Base-by-base conservation (phyloP, 768 basidiomycete genomes). In the Kwoniella sp. region DNA sequence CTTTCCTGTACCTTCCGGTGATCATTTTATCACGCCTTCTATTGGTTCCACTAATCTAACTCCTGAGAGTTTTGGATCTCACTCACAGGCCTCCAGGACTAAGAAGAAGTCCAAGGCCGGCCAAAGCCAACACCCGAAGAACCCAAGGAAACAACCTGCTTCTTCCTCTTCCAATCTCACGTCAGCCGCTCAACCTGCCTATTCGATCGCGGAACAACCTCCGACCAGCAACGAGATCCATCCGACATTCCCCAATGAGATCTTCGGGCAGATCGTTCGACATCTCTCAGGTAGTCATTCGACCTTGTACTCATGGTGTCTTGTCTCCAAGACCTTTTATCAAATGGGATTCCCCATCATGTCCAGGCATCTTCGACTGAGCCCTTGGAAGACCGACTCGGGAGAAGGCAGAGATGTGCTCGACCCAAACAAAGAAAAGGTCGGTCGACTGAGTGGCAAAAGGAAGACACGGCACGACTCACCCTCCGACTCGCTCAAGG, bases 241-340 rank as follows among this genome's bases (percentile, higher is more conserved):
- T 7, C 37, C 55, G 10, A 21, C 55, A 55, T 21, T 55, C 17
- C 36, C 36, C 21, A 55, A 37, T 15, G 55, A 55, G 55, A 55
- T 55, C 21, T 13, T 55, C 22, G 15, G 24, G 10, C 21, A 24
- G 19, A 55, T 55, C 9, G 24, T 44, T 10, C n/a, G 24, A 5
- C 25, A 55, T 26, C n/a, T 55, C n/a, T 24, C 37, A 26, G 37
- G 40, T 19, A 9, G 40, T 5, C 55, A 30, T 13, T 2, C 33
- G 12, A 55, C 55, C 22, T 40, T 37, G 1, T 36, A 24, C 13
- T 9, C 55, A 40, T 37, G 55, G 7, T 40, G 55, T 55, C 33
- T 37, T 22, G 37, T 40, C 33, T 55, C 55, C 10, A 37, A 13
- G 10, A 10, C 17, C 12, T 36, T 44, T 13, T 44, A 44, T 10